Evolutionary conservation across 2,329 filamentous ascomycete species (phyloP), one percentile per base, ranked within the genome.

Genomic region (Talaromyces marneffei): DNA sequence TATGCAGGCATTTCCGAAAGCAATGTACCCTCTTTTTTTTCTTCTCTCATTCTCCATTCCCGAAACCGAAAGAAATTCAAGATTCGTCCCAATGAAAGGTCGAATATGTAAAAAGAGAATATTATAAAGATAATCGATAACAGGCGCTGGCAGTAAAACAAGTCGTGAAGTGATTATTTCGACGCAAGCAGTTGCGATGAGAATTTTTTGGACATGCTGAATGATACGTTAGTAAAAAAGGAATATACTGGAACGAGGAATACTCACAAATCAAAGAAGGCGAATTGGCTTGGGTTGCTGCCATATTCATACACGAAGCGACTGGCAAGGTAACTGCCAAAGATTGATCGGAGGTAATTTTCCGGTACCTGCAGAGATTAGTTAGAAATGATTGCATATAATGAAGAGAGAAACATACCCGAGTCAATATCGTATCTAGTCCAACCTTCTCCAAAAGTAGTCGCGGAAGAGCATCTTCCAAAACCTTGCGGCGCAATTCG

Each of bases 221-320:
- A 39, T 2, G 27, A 37, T 25, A 16, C 4, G 29, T 57, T 57
- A 31, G 52, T n/a, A 39, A 23, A 20, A 23, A 18, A 33, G 4
- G 8, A 3, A 12, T 3, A 10, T 20, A 1, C 14, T 16, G 25
- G 42, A n/a, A 42, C 54, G 35, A 27, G 52, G 63, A 20, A 54
- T 62, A 88, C 89, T 86, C 80, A 92, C 90, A 97, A 99, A 74
- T 96, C 91, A 78, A 96, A 99, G 83, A 99, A 99, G 40, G 93
- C 92, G 80, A 99, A 97, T 71, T 97, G 93, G 80, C 89, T 94
- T 4, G 94, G 92, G 67, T 85, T 88, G 74, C 92, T 92, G 70
- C 94, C 94, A 74, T 93, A 94, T 75, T 96, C 87, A 76, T 99
- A 99, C 42, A 99, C 91, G 74, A 99, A 99, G 46, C 94, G 89